Percentiles rank a stretch among this genome's conserved stretches.
phyloP scores from a whole-genome alignment of 345 rosid species.

The Diplotaxis tenuifolia region DNA sequence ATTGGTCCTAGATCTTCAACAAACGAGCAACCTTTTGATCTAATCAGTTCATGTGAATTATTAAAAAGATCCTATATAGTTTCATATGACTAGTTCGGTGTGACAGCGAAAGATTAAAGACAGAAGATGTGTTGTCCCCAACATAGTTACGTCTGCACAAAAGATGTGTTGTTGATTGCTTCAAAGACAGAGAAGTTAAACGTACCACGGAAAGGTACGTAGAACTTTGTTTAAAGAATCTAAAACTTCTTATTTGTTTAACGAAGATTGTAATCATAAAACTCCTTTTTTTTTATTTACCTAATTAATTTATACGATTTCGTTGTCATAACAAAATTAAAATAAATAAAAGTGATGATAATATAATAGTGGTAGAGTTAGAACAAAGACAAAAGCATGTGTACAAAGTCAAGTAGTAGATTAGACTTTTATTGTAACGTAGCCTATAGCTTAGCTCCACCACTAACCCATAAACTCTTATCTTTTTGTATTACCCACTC shows the following conservation, averaged over 20 bases:
- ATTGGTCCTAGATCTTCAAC: not conserved
- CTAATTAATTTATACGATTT: not conserved
- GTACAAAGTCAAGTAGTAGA: conserved; percentile 17
- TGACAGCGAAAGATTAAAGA: not conserved
- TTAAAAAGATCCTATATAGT: not conserved
- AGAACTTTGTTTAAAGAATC: not conserved
- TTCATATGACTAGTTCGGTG: not conserved
- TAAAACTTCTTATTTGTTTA: not conserved
- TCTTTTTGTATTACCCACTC: conserved; percentile 2
- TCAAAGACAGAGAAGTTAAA: not conserved
- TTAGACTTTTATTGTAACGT: conserved; percentile 25
- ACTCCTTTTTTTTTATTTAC: not conserved
- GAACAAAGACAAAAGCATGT: not conserved
- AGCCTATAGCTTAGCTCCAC: conserved; percentile 27
- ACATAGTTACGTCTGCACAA: conserved; percentile 26
- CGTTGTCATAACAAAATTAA: not conserved
- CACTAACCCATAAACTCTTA: conserved; percentile 15
- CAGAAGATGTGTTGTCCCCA: not conserved
- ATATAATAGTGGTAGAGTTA: not conserved
- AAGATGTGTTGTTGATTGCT: conserved; percentile 12
- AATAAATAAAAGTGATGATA: not conserved
- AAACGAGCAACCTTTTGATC: not conserved
- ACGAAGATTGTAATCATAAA: not conserved
- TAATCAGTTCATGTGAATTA: not conserved
- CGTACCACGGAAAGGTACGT: conserved; percentile 42